phyloP scores from a whole-genome alignment of 2,329 filamentous ascomycete species.

The Alternaria arborescens region DNA sequence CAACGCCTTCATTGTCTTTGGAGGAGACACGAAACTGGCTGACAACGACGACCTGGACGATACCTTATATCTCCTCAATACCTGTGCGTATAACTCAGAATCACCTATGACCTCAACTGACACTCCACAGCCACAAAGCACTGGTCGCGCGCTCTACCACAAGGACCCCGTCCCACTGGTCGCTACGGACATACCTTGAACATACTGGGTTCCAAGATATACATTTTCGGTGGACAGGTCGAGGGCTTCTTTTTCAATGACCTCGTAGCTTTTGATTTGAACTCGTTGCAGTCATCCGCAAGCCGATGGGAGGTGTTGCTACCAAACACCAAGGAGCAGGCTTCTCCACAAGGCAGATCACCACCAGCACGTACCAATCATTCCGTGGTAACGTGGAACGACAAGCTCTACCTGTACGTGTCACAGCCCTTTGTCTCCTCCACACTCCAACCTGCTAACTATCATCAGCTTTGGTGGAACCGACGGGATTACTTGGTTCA shows the following conservation, averaged over 20 bases:
- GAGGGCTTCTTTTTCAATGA: constrained; percentile 99
- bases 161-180: constrained; percentile 83
- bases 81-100: constrained; percentile 71
- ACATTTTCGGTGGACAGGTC: constrained; percentile 96
- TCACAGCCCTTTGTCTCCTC: constrained; percentile 61
- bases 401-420: constrained; percentile 81
- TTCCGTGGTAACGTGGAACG: constrained; percentile 87
- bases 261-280: constrained; percentile 91
- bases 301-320: constrained; percentile 97
- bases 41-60: constrained; percentile 92
- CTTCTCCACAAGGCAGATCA: constrained; percentile 39
- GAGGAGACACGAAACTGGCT: constrained; percentile 96
- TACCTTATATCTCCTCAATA: constrained; percentile 95
- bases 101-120: constrained; percentile 31
- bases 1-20: constrained; percentile 98
- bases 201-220: constrained; percentile 95
- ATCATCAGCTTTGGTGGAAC: constrained; percentile 86
- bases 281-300: constrained; percentile 87
- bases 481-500: constrained; percentile 96
- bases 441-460: constrained; percentile 16
- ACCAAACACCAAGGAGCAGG: constrained; percentile 71
- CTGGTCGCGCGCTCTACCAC: constrained; percentile 93
- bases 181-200: constrained; percentile 97
- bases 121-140: constrained; percentile 81
- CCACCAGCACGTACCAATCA: constrained; percentile 95